Base-by-base conservation (phyloP, 768 basidiomycete genomes). In the Serendipita vermifera region DNA sequence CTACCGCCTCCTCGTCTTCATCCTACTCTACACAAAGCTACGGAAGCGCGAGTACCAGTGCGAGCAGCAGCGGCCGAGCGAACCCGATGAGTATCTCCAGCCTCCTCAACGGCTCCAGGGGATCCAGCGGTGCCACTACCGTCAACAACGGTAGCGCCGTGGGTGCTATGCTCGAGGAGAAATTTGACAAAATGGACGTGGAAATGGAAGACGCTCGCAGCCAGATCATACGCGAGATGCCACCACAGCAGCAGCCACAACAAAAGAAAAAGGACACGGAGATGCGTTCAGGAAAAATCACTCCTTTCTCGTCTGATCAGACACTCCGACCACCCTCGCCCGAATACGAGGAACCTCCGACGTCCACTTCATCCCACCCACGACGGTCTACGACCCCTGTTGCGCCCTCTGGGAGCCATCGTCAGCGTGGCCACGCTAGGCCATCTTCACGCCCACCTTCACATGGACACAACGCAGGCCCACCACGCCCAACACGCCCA, bases 51-150 rank as follows among this genome's bases (percentile, higher is more conserved):
- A 41, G 39, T n/a, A 26, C 17, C 15, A n/a, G 39, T 5, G 5
- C 5, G 6, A 5, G 5, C 39, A 41, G 39, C 39, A 41, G 39
- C 39, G 39, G 39, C 15, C 39, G 39, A n/a, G 17, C 39, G 15
- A 41, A 41, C 39, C 39, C 39, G 15, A 41, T 41, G 39, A 41
- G 26, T 41, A 41, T 41, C 15, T 41, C 39, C 15, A 41, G 39
- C 26, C 26, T 41, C 9, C 26, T 41, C 17, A 41, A 41, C 39
- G 39, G 26, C 15, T 41, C 39, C 39, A 41, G 26, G 26, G 26
- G 39, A 41, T 17, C 17, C 17, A 6, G 39, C 6, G 6, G 39
- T 20, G 17, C 6, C 39, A 6, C 39, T 38, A 38, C 36, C 36
- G 36, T 17, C 36, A 38, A 38, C 17, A n/a, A n/a, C n/a, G n/a